Evolutionary conservation across 2,329 filamentous ascomycete genomes (phyloP), one percentile per base, ranked within the genome.

Genomic region (Teratosphaeria pseudoeucalypti): DNA sequence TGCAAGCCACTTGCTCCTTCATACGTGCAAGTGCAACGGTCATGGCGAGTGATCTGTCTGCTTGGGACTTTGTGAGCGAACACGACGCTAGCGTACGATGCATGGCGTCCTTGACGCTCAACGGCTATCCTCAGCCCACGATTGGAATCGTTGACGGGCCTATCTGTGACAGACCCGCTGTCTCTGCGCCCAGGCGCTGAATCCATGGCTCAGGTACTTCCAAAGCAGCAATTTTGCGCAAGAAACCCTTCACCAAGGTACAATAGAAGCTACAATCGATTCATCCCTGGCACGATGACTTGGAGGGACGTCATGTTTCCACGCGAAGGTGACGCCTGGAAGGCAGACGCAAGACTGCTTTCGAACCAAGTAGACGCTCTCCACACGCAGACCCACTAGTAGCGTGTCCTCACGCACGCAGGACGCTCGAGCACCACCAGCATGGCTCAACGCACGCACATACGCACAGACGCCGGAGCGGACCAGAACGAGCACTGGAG

Each of bases 31-130:
- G 47, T 60, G 58, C 57, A 34, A 60, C 58, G 54, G 34, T 10
- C n/a, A 49, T 26, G 16, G 6, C 32, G 47, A 19, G 47, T 49
- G 27, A 14, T 9, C 7, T n/a, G 14, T 32, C 16, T 54, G 12
- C 29, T 39, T n/a, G 7, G 23, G 16, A 34, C n/a, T 59, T 55
- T 55, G 57, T 58, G 57, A 55, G 32, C 16, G 29, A 23, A 14
- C 59, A 60, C 59, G 55, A 52, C 56, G 54, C 23, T 60, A 60
- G 58, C 55, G 58, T 27, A 43, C 37, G 16, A n/a, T 43, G 43
- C 43, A 49, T 49, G 43, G 9, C 5, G 4, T 19, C 43, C 43
- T 19, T 3, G 11, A 49, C 7, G 9, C 39, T 23, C 34, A 52
- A 52, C 47, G 55, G 55, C 11, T 52, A 49, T 49, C 43, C n/a